phyloP scores from a whole-genome alignment of 306 rosid genomes.

The Fragaria iinumae region DNA sequence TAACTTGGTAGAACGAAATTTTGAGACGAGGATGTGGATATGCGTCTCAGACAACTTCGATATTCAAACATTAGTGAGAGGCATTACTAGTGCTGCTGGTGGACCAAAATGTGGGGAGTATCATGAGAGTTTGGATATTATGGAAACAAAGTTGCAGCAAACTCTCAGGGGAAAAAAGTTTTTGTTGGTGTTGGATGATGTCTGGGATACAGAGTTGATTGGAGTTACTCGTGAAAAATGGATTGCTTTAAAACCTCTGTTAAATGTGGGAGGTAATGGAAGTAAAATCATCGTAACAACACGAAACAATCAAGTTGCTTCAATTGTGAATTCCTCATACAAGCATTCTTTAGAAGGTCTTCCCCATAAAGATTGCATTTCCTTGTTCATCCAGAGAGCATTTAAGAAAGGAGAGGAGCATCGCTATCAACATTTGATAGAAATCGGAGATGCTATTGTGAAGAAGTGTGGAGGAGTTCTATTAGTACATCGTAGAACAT shows the following conservation, averaged over 20 bases:
- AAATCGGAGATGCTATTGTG: too few species aligned
- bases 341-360: too few species aligned
- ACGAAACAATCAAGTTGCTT: not conserved
- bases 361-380: too few species aligned
- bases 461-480: too few species aligned
- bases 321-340: too few species aligned
- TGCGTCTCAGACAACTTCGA: conserved; percentile 19
- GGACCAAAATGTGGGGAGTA: not conserved
- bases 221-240: not conserved
- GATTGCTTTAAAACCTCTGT: not conserved
- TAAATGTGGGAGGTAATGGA: not conserved
- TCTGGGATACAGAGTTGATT: not conserved
- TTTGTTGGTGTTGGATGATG: conserved; percentile 24
- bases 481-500: too few species aligned
- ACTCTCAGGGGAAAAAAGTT: not conserved
- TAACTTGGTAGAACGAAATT: not conserved
- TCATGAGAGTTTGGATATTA: not conserved
- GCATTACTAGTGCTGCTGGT: not conserved
- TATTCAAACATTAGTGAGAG: not conserved
- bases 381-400: too few species aligned
- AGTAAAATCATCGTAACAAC: conserved; percentile 22
- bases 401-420: too few species aligned
- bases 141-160: not conserved
- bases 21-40: conserved; percentile 25
- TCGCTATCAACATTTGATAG: too few species aligned